A percentile compares a stretch with the other conserved stretches of the same genome.
These are phyloP conservation scores for Chaetomium sp. DNA, from an alignment of 2,329 filamentous ascomycete genomes.

Conservation along the genomic window DNA sequence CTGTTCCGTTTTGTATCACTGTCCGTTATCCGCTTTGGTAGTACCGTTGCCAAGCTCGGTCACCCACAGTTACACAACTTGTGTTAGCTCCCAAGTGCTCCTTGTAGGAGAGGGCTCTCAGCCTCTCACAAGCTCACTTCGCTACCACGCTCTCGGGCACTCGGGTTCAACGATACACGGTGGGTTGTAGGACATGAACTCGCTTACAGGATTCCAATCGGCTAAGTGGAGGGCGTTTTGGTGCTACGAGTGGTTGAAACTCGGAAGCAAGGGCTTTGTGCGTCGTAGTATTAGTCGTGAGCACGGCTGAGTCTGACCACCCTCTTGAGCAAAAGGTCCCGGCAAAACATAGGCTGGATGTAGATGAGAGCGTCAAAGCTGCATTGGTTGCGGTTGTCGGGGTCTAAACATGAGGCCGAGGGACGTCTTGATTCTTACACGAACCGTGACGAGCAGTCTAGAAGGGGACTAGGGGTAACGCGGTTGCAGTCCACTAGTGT, in stretches of 20 bases:
- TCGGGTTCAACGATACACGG: not conserved
- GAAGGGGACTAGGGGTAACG: no score
- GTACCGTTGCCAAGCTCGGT: not conserved
- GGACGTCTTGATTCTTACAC: not conserved
- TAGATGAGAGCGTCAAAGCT: not conserved
- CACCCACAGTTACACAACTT: not conserved
- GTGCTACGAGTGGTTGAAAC: not conserved
- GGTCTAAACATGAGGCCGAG: not conserved
- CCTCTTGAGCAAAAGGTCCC: not conserved
- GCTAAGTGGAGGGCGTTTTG: not conserved
- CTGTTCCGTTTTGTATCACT: not conserved
- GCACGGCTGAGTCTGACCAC: not conserved
- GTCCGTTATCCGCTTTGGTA: not conserved
- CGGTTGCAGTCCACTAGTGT: no score
- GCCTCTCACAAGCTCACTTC: not conserved
- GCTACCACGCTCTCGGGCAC: conserved; percentile 1
- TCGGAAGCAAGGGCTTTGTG: conserved; percentile 1
- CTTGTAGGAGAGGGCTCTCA: no score
- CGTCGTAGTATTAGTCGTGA: not conserved
- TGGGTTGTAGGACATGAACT: not conserved
- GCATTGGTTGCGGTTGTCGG: not conserved
- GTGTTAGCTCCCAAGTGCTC: not conserved
- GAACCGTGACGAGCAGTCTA: no score
- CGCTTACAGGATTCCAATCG: not conserved
- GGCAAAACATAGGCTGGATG: not conserved